These are phyloP conservation scores for Backusella morwellensis DNA, from an alignment of 192 early-diverging fungal genomes.

Conservation along the genomic window DNA sequence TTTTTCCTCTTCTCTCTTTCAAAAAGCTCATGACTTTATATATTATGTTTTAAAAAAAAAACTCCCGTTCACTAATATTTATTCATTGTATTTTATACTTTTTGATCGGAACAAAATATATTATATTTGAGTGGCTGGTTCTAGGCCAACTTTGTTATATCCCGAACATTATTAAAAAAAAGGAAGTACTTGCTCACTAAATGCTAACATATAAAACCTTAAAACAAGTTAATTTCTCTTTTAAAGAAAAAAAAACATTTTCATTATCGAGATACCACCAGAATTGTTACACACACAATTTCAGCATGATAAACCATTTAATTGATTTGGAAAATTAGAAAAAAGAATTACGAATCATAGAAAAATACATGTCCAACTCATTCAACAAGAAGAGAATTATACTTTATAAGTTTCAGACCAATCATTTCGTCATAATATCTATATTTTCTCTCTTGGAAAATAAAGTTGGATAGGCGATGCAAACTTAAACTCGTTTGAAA, in stretches of 20 bases:
- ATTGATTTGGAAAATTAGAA: not conserved
- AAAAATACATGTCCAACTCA: not conserved
- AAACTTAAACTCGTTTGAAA: not conserved
- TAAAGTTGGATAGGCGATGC: not conserved
- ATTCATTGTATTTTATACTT: not conserved
- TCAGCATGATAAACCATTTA: not conserved
- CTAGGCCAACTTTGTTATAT: not conserved
- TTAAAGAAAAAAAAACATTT: not conserved
- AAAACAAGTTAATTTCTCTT: not conserved
- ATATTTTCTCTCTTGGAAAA: not conserved
- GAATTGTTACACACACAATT: not conserved
- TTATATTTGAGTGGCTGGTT: not conserved
- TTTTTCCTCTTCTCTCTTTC: not conserved
- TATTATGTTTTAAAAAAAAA: not conserved
- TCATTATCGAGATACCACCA: not conserved
- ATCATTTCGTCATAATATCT: slow-evolving; percentile 6
- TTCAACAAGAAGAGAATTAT: not conserved
- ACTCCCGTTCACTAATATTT: not conserved
- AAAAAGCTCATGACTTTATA: not conserved
- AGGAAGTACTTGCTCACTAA: not conserved
- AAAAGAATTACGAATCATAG: not conserved
- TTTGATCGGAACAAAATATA: not conserved
- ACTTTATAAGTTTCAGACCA: not conserved
- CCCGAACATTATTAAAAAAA: not conserved
- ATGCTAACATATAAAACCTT: not conserved